phyloP scores from a whole-genome alignment of 768 basidiomycete genomes.

The Amanita rimosa region DNA sequence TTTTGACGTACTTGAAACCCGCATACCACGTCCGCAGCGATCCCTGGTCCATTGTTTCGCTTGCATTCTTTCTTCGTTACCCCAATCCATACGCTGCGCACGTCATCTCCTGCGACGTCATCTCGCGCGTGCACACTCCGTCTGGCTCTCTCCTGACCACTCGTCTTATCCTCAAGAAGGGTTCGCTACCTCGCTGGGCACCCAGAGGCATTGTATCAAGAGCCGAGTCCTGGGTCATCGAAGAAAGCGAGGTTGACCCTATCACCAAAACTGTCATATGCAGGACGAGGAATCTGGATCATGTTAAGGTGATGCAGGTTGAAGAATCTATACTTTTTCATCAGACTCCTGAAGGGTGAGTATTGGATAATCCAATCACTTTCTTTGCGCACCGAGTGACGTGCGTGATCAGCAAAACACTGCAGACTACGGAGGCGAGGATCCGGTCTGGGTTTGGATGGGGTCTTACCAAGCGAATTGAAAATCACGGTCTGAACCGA shows the following conservation, averaged over 20 bases:
- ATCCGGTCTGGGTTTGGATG: conserved; percentile 87
- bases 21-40: conserved; percentile 40
- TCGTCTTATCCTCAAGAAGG: conserved; percentile 86
- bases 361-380: conserved; percentile 8
- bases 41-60: conserved; percentile 85
- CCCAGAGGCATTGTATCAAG: conserved; percentile 72
- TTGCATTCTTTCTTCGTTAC: conserved; percentile 92
- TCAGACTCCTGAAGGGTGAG: conserved; percentile 62
- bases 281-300: conserved; percentile 82
- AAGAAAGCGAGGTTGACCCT: conserved; percentile 91
- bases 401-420: conserved; percentile 44
- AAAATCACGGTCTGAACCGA: conserved; percentile 71
- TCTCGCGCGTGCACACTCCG: conserved; percentile 68
- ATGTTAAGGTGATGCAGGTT: conserved; percentile 90
- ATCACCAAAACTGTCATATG: conserved; percentile 67
- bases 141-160: conserved; percentile 74
- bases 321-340: conserved; percentile 71
- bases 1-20: neutral
- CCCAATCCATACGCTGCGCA: conserved; percentile 93
- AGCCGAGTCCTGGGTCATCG: conserved; percentile 89
- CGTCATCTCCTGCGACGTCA: conserved; percentile 91
- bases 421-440: conserved; percentile 79
- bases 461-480: conserved; percentile 80
- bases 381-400: neutral
- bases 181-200: conserved; percentile 88